Conservation (phyloP, 352 stramenopile genomes). For the Phytophthora niederhauseri region DNA sequence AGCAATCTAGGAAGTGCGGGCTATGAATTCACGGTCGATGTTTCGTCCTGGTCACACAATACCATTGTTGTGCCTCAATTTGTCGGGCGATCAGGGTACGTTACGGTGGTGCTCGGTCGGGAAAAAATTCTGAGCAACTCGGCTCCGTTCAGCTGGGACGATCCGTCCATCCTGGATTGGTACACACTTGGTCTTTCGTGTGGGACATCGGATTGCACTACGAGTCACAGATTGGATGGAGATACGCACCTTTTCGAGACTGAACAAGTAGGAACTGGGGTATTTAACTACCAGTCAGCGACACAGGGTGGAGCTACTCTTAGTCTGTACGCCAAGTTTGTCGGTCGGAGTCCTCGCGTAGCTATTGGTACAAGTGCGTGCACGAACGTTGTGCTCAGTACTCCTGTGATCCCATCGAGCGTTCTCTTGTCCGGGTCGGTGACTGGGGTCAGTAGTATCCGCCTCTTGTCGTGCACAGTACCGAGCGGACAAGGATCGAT, state of each 20-base stretch:
- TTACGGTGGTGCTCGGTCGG: constrained; percentile 53
- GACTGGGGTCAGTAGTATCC: constrained; percentile 40
- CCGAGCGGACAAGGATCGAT: constrained; percentile 54
- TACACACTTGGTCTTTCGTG: constrained; percentile 53
- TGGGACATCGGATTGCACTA: constrained; percentile 48
- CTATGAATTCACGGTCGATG: constrained; percentile 22
- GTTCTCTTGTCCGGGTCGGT: constrained; percentile 30
- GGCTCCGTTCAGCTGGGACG: constrained; percentile 61
- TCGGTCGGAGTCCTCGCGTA: constrained; percentile 49
- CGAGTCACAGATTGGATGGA: constrained; percentile 52
- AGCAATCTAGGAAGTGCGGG: constrained; percentile 31
- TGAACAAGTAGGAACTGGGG: constrained; percentile 12
- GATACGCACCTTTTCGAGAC: constrained; percentile 47
- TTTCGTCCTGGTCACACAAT: constrained; percentile 50
- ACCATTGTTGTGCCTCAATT: constrained; percentile 47
- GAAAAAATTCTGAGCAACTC: constrained; percentile 57
- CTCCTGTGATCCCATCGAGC: constrained; percentile 25
- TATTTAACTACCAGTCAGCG: constrained; percentile 47
- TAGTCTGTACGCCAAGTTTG: constrained; percentile 59
- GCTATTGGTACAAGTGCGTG: constrained; percentile 39
- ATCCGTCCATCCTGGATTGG: constrained; percentile 63
- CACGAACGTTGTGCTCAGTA: constrained; percentile 35
- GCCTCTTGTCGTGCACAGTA: constrained; percentile 48
- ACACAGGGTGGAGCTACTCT: constrained; percentile 52
- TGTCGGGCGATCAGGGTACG: constrained; percentile 50